Evolutionary conservation across 768 basidiomycete species (phyloP).

Genomic region (Nidula microcarpa): DNA sequence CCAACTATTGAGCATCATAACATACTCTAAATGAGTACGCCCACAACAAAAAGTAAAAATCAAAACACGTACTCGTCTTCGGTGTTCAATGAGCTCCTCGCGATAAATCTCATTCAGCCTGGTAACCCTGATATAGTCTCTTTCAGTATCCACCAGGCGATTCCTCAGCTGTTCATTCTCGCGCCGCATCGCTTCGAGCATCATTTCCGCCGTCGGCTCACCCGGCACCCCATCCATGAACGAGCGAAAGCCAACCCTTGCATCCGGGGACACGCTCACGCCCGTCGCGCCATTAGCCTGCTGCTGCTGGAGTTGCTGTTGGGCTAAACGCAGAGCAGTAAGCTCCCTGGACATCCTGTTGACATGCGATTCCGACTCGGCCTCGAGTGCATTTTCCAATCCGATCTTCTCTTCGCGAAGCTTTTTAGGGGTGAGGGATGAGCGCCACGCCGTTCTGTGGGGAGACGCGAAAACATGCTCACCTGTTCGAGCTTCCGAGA

Average conservation of each 20-base stretch:
- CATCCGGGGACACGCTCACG: slow-evolving; percentile 27
- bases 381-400: slow-evolving; percentile 78
- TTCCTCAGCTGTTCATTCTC: slow-evolving; percentile 77
- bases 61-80: slow-evolving; percentile 60
- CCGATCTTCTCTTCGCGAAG: slow-evolving; percentile 83
- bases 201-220: slow-evolving; percentile 47
- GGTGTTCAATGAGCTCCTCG: slow-evolving; percentile 78
- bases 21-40: slow-evolving; percentile 1
- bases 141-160: slow-evolving; percentile 68
- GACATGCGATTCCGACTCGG: slow-evolving; percentile 84
- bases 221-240: slow-evolving; percentile 21
- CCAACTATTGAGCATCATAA: slow-evolving; percentile 41
- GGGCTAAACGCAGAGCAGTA: slow-evolving; percentile 56
- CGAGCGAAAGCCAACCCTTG: slow-evolving; percentile 22
- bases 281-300: slow-evolving; percentile 14
- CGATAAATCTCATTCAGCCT: slow-evolving; percentile 81
- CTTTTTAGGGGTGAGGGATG: slow-evolving; percentile 28
- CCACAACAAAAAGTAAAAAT: background rate
- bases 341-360: slow-evolving; percentile 73
- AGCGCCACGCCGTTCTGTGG: background rate
- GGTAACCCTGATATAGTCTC: slow-evolving; percentile 71
- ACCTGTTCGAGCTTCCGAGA: slow-evolving; percentile 86
- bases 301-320: slow-evolving; percentile 40
- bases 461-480: slow-evolving; percentile 9
- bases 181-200: slow-evolving; percentile 71